Evolutionary conservation across 2,329 filamentous ascomycete species (phyloP).

Genomic region (Fusarium pseudograminearum): DNA sequence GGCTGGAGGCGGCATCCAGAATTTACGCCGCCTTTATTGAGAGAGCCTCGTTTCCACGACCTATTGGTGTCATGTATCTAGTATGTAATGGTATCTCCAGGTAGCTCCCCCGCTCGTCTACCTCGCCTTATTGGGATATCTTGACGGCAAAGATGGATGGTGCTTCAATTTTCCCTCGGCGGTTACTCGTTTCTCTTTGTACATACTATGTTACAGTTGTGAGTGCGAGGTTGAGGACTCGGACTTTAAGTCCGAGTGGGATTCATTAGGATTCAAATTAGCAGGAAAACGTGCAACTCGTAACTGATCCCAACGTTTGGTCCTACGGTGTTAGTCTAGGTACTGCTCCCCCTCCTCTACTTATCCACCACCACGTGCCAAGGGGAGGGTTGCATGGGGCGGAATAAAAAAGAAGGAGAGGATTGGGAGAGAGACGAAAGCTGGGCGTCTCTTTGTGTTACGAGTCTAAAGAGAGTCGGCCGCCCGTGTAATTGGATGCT

Average conservation of each 20-base stretch:
- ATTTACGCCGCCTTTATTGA: slow-evolving; percentile 5
- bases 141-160: neutral
- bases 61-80: slow-evolving; percentile 10
- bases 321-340: neutral
- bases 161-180: slow-evolving; percentile 2
- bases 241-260: neutral
- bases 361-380: slow-evolving; percentile 24
- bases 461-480: slow-evolving; percentile 8
- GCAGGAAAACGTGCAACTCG: neutral
- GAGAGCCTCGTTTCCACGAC: slow-evolving; percentile 18
- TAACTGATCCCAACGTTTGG: neutral
- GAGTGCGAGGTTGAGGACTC: slow-evolving; percentile 1
- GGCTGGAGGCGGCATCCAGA: slow-evolving; percentile 27
- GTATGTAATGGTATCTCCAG: slow-evolving; percentile 1
- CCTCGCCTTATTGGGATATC: neutral
- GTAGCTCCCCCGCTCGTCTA: neutral
- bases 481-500: slow-evolving; percentile 18
- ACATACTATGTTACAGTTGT: no score
- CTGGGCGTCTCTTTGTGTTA: slow-evolving; percentile 20
- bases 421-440: slow-evolving; percentile 3
- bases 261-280: neutral
- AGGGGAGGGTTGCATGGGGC: slow-evolving; percentile 27
- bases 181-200: neutral
- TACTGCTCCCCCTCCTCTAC: no score
- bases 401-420: neutral